Base-by-base conservation (phyloP, 192 early-diverging fungal genomes). In the Backusella tuberculispora region DNA sequence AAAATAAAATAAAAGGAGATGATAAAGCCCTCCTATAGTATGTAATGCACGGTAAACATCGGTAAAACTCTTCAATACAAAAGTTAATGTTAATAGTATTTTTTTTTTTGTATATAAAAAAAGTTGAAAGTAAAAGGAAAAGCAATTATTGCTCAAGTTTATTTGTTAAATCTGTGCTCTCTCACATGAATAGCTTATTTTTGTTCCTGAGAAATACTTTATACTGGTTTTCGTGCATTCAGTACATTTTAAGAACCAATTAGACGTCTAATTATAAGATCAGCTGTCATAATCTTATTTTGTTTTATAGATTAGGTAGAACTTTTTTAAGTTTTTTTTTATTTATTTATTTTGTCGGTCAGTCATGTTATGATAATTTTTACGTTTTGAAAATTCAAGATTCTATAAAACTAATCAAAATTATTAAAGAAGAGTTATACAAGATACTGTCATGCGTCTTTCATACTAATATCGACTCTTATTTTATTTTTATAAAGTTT, bases 311-410 rank as follows among this genome's bases (percentile, higher is more conserved):
- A 53, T 60, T 26, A 19, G 21, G 53, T 60, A 26, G 53, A 60
- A 60, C 53, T 26, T 60, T 60, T 60, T 60, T 26, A 60, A 60
- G 50, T 19, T 21, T 50, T 50, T 50, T 50, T 50, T 50, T 50
- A 50, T n/a, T 56, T 21, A 34, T 34, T 34, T 34, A 34, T 34
- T 34, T 0, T 34, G 29, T 34, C 29, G 2, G 0, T 34, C 29
- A 34, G 29, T 34, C 2, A 2, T 1, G 2, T 34, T 34, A 34
- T 34, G 29, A 34, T n/a, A n/a, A n/a, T n/a, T n/a, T n/a, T n/a
- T n/a, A n/a, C n/a, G n/a, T n/a, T n/a, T n/a, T n/a, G n/a, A n/a
- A n/a, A n/a, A n/a, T n/a, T n/a, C n/a, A n/a, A 34, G 29, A 34
- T 34, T 34, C 29, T 34, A 34, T 34, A 34, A 34, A 34, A 34